Evolutionary conservation across 2,329 filamentous ascomycete species (phyloP), one percentile per base, ranked within the genome.

Genomic region (Trichothecium sympodiale): DNA sequence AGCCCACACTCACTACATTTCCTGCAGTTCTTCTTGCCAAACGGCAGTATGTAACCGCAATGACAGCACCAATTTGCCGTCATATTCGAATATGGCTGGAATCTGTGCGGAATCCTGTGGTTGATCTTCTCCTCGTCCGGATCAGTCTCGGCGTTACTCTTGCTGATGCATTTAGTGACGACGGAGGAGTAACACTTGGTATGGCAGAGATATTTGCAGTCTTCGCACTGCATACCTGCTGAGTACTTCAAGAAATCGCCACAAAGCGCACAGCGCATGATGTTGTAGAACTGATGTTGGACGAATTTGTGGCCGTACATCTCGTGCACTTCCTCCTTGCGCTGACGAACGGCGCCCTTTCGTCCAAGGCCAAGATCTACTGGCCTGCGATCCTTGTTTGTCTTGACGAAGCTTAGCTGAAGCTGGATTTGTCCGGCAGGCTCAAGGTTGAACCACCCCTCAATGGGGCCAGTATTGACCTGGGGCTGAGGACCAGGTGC

Each of bases 111-210:
- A 54, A 98, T 98, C 45, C 91, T 84, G 57, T 98, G 91, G 57
- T 98, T 98, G 74, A 98, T 93, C 69, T 96, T 98, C 62, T 95
- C 91, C 61, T 98, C 91, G 60, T 98, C 91, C 16, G 91, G 89
- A 57, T 98, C 91, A 5, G 86, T 94, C 59, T 98, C 91, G 44
- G 91, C 89, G 55, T 98, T 98, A 43, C 89, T 95, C 60, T 98
- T 96, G 65, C 89, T 96, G 60, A 98, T 98, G 65, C 91, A 98
- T 62, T 98, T 98, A 44, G 91, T 98, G 49, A 98, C 91, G 32
- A 98, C 91, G 58, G 88, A 94, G 13, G 77, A 66, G 60, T 96
- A 98, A 57, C 91, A 98, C 62, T 96, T 95, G 50, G 86, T 89
- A 61, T 98, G 91, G 61, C 91, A 98, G 28, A 89, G 96, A 64